Evolutionary conservation across 2,329 filamentous ascomycete genomes (phyloP).

Genomic region (Cladobotryum protrusum): DNA sequence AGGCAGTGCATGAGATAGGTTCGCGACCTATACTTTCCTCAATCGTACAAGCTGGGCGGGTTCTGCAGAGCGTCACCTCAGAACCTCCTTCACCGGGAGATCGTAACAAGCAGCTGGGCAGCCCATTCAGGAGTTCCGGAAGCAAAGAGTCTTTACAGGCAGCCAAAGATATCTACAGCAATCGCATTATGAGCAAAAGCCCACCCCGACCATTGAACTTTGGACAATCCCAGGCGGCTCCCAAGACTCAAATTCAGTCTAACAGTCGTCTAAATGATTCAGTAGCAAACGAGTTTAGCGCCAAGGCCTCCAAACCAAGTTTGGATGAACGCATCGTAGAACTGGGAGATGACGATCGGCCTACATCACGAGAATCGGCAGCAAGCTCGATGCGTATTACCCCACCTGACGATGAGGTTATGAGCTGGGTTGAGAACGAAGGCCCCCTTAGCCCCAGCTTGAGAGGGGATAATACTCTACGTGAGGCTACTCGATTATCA

Average conservation of each 20-base stretch:
- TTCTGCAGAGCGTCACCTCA: constrained; percentile 52
- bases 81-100: constrained; percentile 51
- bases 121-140: constrained; percentile 45
- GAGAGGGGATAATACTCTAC: constrained; percentile 29
- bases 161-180: constrained; percentile 20
- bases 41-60: constrained; percentile 52
- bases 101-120: constrained; percentile 46
- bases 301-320: constrained; percentile 13
- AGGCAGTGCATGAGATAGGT: constrained; percentile 23
- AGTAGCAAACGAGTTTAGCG: not conserved
- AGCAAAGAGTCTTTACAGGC: constrained; percentile 30
- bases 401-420: constrained; percentile 30
- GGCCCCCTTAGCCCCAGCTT: constrained; percentile 31
- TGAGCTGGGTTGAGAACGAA: constrained; percentile 39
- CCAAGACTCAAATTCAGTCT: constrained; percentile 16
- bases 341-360: constrained; percentile 3
- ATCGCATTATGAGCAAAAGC: constrained; percentile 23
- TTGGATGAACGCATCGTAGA: constrained; percentile 22
- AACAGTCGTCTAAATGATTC: constrained; percentile 16
- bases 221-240: constrained; percentile 11
- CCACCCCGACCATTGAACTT: constrained; percentile 20
- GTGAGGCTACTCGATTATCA: constrained; percentile 19
- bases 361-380: constrained; percentile 20
- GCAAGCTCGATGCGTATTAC: constrained; percentile 29
- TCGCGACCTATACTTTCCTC: constrained; percentile 46